Evolutionary conservation across 2,329 filamentous ascomycete species (phyloP), one percentile per base, ranked within the genome.

Genomic region (Conoideocrella luteorostrata): DNA sequence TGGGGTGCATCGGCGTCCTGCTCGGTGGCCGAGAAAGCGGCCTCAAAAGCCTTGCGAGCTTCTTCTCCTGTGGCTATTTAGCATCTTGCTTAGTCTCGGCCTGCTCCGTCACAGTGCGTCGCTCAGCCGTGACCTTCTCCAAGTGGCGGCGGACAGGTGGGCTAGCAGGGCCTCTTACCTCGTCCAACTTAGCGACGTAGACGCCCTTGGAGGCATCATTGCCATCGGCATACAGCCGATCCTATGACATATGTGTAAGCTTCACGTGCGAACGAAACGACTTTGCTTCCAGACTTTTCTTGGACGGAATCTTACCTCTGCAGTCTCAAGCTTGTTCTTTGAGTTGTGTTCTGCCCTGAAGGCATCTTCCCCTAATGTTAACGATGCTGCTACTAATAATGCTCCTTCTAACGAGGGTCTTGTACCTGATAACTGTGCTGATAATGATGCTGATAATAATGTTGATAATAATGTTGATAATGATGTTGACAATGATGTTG

Each of bases 141-240:
- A 91, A 90, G 77, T 95, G 88, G 55, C 91, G 86, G 73, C 95
- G 89, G 52, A 89, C 80, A 60, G 97, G 88, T 47, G 93, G 91
- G 13, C 90, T 91, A 37, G 89, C 87, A 58, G 95, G 78, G 54
- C 87, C 81, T 55, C 88, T 86, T 65, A 98, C 89, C 67, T 98
- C 93, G 51, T 97, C 93, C 67, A 93, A 84, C 80, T 97, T 98
- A 69, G 88, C 79, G 49, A 94, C 72, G 70, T 98, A 98, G 59
- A 93, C 79, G 43, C 86, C 89, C 77, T 97, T 97, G 59, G 86
- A 86, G 54, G 89, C 81, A 65, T 98, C 93, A 51, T 96, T 90
- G 48, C 93, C 93, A 44, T 97, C 93, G 43, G 96, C 91, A 67
- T 97, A 97, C 49, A 98, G 77, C 93, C 93, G 98, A 63, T 98